These are phyloP conservation scores for Russula virescens DNA, from an alignment of 768 basidiomycete genomes.

Conservation along the genomic window DNA sequence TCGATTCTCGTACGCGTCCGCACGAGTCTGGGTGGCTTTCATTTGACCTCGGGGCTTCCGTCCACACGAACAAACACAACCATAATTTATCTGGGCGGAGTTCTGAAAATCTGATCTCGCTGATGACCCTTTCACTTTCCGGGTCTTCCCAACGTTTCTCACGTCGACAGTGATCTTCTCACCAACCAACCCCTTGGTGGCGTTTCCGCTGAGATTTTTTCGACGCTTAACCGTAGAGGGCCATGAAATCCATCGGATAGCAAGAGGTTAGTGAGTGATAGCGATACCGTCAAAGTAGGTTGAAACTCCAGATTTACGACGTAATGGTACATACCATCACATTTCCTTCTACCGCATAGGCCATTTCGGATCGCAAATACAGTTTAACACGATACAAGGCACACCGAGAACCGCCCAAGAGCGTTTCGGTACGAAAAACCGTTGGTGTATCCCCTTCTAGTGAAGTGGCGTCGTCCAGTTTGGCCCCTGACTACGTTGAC, in stretches of 20 bases:
- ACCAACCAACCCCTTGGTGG: not conserved
- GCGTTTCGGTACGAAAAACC: too few relatives aligned
- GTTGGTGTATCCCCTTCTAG: not conserved
- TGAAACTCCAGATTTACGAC: constrained; percentile 6
- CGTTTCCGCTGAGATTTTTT: not conserved
- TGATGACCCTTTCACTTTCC: not conserved
- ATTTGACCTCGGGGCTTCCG: not conserved
- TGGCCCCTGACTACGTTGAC: not conserved
- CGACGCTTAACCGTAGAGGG: not conserved
- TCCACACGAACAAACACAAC: not conserved
- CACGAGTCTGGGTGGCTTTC: not conserved
- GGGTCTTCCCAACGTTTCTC: not conserved
- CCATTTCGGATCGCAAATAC: not conserved
- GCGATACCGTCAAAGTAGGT: not conserved
- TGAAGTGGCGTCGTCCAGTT: not conserved
- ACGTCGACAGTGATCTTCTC: not conserved
- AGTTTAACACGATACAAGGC: not conserved
- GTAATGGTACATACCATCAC: not conserved
- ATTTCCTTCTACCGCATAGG: not conserved
- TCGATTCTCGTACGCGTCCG: not conserved
- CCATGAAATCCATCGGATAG: not conserved
- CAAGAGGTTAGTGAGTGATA: not conserved
- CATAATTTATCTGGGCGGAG: not conserved
- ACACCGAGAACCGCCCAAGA: not conserved
- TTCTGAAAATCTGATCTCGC: not conserved